Evolutionary conservation across 306 rosid species (phyloP).

Genomic region (Myrica gale): DNA sequence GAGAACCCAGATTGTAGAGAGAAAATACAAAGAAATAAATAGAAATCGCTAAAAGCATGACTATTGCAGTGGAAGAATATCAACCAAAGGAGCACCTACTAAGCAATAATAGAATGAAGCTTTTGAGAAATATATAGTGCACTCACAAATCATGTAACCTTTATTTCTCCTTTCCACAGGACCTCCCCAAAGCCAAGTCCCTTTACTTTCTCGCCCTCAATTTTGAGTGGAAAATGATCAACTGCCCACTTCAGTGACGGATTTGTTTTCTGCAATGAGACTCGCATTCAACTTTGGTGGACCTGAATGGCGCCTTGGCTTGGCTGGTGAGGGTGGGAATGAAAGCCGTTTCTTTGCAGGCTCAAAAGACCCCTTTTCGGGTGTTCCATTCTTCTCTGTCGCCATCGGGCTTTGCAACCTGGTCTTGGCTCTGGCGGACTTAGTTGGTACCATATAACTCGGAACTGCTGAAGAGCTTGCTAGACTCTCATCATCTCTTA

Average conservation of each 20-base stretch:
- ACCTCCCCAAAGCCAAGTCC: conserved; percentile 33
- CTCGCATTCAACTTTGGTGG: conserved; percentile 70
- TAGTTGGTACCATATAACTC: conserved; percentile 83
- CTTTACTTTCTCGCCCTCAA: conserved; percentile 28
- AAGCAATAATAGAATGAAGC: conserved; percentile 33
- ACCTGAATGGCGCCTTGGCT: conserved; percentile 72
- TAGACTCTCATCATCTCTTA: conserved; percentile 73
- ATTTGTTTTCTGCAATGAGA: conserved; percentile 44
- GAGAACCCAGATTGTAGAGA: conserved; percentile 19
- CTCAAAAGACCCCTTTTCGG: conserved; percentile 56
- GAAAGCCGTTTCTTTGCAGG: conserved; percentile 75
- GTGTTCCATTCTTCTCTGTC: conserved; percentile 50
- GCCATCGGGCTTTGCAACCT: conserved; percentile 69
- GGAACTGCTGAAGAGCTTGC: conserved; percentile 72
- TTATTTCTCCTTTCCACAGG: conserved; percentile 29
- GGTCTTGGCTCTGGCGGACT: conserved; percentile 84
- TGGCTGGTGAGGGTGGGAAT: conserved; percentile 72
- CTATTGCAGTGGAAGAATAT: conserved; percentile 20
- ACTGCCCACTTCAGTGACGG: conserved; percentile 45
- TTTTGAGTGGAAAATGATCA: conserved; percentile 23
- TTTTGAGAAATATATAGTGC: conserved; percentile 39
- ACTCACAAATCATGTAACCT: conserved; percentile 44
- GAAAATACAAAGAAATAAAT: conserved; percentile 26
- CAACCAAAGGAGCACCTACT: conserved; percentile 47
- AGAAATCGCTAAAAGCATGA: conserved; percentile 30